phyloP scores from a whole-genome alignment of 768 basidiomycete genomes.

The Termitomyces sp. region DNA sequence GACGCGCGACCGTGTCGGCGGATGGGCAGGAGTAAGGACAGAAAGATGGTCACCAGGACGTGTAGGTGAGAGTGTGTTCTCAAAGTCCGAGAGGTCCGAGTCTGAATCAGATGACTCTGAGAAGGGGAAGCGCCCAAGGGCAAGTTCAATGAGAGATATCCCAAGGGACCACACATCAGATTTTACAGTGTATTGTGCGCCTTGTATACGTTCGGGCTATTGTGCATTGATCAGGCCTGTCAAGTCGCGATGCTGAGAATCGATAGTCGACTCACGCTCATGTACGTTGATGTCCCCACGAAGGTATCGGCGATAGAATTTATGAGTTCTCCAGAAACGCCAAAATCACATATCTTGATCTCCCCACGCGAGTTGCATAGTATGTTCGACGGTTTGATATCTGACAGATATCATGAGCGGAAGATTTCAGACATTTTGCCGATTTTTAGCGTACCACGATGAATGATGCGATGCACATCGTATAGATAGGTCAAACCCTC shows the following conservation, averaged over 20 bases:
- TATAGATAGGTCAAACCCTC: slow-evolving; percentile 96
- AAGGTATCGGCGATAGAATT: slow-evolving; percentile 99
- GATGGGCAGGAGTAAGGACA: slow-evolving; percentile 30
- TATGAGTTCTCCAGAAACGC: slow-evolving; percentile 97
- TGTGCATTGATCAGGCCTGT: background rate
- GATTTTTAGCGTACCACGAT: slow-evolving; percentile 68
- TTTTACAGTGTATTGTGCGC: slow-evolving; percentile 97
- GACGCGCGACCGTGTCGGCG: slow-evolving; percentile 29
- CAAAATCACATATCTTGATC: slow-evolving; percentile 99
- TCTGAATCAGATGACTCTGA: slow-evolving; percentile 75
- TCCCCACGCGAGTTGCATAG: slow-evolving; percentile 90
- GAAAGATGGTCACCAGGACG: slow-evolving; percentile 40
- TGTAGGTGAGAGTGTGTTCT: slow-evolving; percentile 73
- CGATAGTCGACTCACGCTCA: slow-evolving; percentile 72
- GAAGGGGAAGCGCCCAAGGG: slow-evolving; percentile 96
- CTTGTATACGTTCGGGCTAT: slow-evolving; percentile 98
- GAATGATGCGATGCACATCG: slow-evolving; percentile 96
- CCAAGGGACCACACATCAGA: slow-evolving; percentile 99
- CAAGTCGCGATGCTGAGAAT: background rate
- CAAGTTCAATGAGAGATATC: slow-evolving; percentile 94
- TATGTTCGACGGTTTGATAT: slow-evolving; percentile 99
- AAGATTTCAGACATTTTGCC: background rate
- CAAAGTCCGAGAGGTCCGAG: slow-evolving; percentile 75
- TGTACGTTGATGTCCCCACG: slow-evolving; percentile 97
- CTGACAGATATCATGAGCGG: slow-evolving; percentile 39